phyloP scores from a whole-genome alignment of 176 grass and related monocot genomes.

The Musa beccarii region DNA sequence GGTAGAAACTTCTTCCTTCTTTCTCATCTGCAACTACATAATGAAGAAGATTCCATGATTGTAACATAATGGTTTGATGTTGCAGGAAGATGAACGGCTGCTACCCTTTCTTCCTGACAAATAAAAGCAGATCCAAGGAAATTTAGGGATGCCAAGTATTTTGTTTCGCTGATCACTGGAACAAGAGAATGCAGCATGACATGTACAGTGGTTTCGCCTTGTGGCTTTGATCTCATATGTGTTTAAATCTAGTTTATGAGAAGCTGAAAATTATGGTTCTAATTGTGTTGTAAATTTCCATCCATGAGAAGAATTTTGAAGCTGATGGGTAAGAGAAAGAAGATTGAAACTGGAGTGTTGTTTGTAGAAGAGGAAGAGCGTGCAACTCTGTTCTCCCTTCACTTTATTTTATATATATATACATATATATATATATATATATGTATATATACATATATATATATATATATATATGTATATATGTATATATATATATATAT shows the following conservation, averaged over 20 bases:
- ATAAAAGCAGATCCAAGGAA: constrained; percentile 4
- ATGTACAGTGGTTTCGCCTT: not conserved
- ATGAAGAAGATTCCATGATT: not conserved
- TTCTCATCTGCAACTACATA: too few species aligned
- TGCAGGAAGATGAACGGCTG: constrained; percentile 4
- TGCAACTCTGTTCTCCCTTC: too few species aligned
- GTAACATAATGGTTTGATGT: not conserved
- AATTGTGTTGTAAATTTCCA: not conserved
- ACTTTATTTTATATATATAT: too few species aligned
- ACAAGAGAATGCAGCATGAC: not conserved
- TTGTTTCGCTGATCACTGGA: not conserved
- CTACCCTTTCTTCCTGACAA: not conserved
- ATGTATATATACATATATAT: too few species aligned
- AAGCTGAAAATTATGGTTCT: not conserved
- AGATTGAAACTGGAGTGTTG: too few species aligned
- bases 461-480: too few species aligned
- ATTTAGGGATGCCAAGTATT: not conserved
- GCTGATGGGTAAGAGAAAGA: too few species aligned
- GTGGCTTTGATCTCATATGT: not conserved
- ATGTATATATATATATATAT: too few species aligned
- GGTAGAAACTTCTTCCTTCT: constrained; percentile 11
- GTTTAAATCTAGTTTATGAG: not conserved
- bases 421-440: too few species aligned
- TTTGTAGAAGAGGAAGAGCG: too few species aligned
- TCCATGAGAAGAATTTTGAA: too few species aligned